Evolutionary conservation across 2,329 filamentous ascomycete genomes (phyloP).

Genomic region (Fusarium foetens): DNA sequence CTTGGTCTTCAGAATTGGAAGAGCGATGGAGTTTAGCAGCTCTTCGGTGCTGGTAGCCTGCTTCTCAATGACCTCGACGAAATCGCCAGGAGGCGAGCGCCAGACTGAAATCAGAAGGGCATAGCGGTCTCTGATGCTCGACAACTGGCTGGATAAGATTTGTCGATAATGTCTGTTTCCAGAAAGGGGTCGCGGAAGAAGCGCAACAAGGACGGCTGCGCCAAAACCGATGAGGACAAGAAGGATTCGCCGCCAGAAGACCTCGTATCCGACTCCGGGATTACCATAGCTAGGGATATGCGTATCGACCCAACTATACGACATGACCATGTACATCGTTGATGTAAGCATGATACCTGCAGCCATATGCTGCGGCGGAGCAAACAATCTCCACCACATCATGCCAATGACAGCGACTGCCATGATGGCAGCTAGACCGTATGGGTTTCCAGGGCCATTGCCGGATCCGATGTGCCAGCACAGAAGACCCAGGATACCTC

Average conservation of each 20-base stretch:
- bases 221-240: constrained; percentile 21
- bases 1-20: constrained; percentile 15
- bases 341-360: constrained; percentile 35
- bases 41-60: constrained; percentile 11
- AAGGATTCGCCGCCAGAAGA: constrained; percentile 17
- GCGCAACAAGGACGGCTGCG: constrained; percentile 7
- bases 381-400: constrained; percentile 39
- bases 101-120: constrained; percentile 9
- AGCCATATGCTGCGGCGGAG: constrained; percentile 28
- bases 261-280: constrained; percentile 11
- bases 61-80: constrained; percentile 12
- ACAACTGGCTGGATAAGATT: constrained; percentile 12
- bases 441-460: constrained; percentile 18
- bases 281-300: constrained; percentile 32
- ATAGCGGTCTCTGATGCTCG: constrained; percentile 13
- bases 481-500: constrained; percentile 10
- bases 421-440: constrained; percentile 33
- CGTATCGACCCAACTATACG: constrained; percentile 37
- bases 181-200: constrained; percentile 2
- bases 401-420: constrained; percentile 24
- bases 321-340: constrained; percentile 33
- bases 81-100: constrained; percentile 7
- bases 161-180: constrained; percentile 17
- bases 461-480: constrained; percentile 21
- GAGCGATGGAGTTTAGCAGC: constrained; percentile 3